Evolutionary conservation across 192 early-diverging fungal genomes (phyloP), one percentile per base, ranked within the genome.

Genomic region (Coemansia sp.): DNA sequence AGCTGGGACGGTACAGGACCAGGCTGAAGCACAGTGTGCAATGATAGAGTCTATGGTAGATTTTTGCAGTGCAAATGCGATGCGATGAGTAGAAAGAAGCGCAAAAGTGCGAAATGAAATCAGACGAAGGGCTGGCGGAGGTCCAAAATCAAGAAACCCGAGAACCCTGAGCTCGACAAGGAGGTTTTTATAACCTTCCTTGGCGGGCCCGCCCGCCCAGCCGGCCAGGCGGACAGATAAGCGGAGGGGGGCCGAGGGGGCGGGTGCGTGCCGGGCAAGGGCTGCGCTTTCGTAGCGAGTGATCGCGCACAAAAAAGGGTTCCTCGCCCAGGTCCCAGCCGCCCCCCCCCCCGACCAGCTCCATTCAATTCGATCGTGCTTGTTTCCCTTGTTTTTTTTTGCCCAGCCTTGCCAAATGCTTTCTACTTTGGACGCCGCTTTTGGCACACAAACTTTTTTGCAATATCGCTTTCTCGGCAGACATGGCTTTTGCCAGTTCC

Each of bases 11-110:
- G n/a, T n/a, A n/a, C n/a, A n/a, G 42, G 6, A 19, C n/a, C 42
- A 44, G 18, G 19, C 16, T 19, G 42, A 4, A 44, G 42, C 42
- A n/a, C 14, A n/a, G 42, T 7, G n/a, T 19, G 16, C 35, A 38
- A 38, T 38, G 35, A 2, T 16, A 44, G 18, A 44, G 42, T 44
- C 42, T 44, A 44, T 44, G 35, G 35, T 38, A 16, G 35, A 44
- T 44, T n/a, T 44, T 44, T n/a, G n/a, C 19, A 44, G 22, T 38
- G 35, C 12, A 6, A 46, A 50, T 50, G 58, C 32, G 30, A 50
- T 60, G 58, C 32, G 46, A 38, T 48, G 44, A 50, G 58, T 60
- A 60, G 58, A 60, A 60, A 48, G 28, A 25, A 23, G 38, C 42
- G 29, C 27, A 16, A 30, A 42, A 31, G 25, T 12, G 24, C 8